A percentile compares a stretch with the other conserved stretches of the same genome.
Conservation (phyloP, 345 rosid species). For the Salix arbutifolia region DNA sequence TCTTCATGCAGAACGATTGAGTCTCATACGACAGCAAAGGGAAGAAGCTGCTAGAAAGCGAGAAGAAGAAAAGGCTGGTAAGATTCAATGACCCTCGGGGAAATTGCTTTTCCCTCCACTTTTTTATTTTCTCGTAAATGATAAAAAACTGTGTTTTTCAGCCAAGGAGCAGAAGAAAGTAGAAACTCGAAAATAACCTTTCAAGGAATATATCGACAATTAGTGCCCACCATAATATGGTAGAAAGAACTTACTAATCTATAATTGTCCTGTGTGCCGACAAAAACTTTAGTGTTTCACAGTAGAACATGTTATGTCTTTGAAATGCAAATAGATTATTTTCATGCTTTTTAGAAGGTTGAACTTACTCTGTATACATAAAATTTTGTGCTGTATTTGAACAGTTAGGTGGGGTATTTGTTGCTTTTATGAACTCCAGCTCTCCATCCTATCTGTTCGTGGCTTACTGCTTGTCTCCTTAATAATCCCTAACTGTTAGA, state of each 20-base stretch:
- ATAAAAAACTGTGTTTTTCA: slow-evolving; percentile 23
- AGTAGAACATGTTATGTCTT: neutral
- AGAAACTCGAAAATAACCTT: slow-evolving; percentile 51
- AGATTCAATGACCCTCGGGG: neutral
- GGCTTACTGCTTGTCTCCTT: too few relatives aligned
- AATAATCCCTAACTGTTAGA: too few relatives aligned
- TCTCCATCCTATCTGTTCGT: neutral
- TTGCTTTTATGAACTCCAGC: neutral
- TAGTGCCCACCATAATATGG: neutral
- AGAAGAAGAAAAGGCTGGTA: slow-evolving; percentile 77
- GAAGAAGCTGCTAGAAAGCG: slow-evolving; percentile 67
- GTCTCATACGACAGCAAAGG: slow-evolving; percentile 81
- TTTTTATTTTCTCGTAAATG: neutral
- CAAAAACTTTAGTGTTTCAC: slow-evolving; percentile 1
- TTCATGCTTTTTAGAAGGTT: neutral
- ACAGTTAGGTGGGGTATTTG: neutral
- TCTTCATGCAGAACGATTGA: slow-evolving; percentile 58
- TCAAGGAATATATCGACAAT: slow-evolving; percentile 1
- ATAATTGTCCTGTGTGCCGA: neutral
- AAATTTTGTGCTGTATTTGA: neutral
- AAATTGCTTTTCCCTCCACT: neutral
- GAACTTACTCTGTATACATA: neutral
- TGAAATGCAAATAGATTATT: slow-evolving; percentile 13
- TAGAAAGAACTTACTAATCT: slow-evolving; percentile 5
- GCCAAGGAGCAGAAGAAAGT: slow-evolving; percentile 63